A percentile compares a stretch with the other conserved stretches of the same genome.
Conservation (phyloP, 2,329 filamentous ascomycete genomes). For the Xylariales sp. region DNA sequence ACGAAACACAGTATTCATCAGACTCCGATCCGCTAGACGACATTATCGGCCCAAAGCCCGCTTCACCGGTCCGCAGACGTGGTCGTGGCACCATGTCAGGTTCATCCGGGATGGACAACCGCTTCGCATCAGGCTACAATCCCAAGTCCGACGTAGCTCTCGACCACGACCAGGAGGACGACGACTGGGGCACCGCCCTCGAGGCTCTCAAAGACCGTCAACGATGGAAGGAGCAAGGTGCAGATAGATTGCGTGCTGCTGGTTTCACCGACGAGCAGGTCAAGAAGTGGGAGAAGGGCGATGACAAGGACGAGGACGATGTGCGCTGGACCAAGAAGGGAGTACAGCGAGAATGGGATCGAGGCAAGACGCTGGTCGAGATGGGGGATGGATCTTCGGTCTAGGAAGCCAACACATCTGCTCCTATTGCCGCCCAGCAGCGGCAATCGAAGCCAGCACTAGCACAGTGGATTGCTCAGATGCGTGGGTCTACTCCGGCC, state of each 20-base stretch:
- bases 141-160: slow-evolving; percentile 51
- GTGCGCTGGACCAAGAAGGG: slow-evolving; percentile 69
- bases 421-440: too few species aligned
- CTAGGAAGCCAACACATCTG: too few species aligned
- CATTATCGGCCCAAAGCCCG: slow-evolving; percentile 69
- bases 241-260: slow-evolving; percentile 68
- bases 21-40: slow-evolving; percentile 71
- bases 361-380: slow-evolving; percentile 38
- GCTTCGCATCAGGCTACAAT: slow-evolving; percentile 67
- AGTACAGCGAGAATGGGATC: slow-evolving; percentile 59
- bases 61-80: slow-evolving; percentile 47
- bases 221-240: slow-evolving; percentile 70
- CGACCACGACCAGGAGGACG: slow-evolving; percentile 43
- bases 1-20: slow-evolving; percentile 23
- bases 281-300: slow-evolving; percentile 63
- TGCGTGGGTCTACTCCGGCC: too few species aligned
- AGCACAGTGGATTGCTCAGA: too few species aligned
- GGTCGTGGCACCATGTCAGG: slow-evolving; percentile 65
- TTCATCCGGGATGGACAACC: slow-evolving; percentile 68
- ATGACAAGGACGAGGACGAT: slow-evolving; percentile 56
- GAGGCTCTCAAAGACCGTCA: slow-evolving; percentile 77
- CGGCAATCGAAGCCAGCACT: too few species aligned
- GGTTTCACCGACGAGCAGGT: slow-evolving; percentile 77
- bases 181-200: slow-evolving; percentile 75
- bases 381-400: not conserved